Percentiles rank a stretch among this genome's conserved stretches.
Conservation (phyloP, 163 green algal species). For the Coccomyxa subellipsoidea region DNA sequence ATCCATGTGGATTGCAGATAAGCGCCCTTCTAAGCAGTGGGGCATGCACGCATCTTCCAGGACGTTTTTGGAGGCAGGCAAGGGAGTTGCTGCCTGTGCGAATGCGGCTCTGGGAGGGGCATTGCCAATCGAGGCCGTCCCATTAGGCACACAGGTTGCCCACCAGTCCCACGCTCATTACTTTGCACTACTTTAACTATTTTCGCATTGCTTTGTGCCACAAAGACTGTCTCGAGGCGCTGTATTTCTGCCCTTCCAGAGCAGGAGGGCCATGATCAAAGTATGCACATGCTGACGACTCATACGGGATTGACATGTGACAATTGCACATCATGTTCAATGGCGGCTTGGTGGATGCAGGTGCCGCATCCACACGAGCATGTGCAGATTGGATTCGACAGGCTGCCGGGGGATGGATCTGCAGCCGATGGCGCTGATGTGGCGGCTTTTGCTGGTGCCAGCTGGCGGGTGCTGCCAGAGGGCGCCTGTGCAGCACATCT, state of each 20-base stretch:
- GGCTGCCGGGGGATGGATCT: too few species aligned
- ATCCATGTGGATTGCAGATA: too few species aligned
- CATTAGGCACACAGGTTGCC: background rate
- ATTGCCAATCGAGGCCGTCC: constrained; percentile 15
- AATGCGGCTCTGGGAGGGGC: constrained; percentile 16
- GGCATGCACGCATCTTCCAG: too few species aligned
- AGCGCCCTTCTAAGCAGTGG: too few species aligned
- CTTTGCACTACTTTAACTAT: background rate
- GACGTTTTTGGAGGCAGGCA: background rate
- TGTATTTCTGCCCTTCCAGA: background rate
- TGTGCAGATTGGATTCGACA: background rate
- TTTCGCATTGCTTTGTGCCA: too few species aligned
- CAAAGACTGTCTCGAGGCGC: too few species aligned
- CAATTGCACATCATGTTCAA: too few species aligned
- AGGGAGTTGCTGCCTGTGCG: background rate
- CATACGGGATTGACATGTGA: too few species aligned
- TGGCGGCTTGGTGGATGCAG: background rate
- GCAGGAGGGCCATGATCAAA: too few species aligned
- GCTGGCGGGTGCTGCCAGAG: background rate
- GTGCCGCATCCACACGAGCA: background rate
- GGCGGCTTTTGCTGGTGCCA: background rate
- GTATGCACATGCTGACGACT: too few species aligned
- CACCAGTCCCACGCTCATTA: background rate
- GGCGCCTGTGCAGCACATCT: background rate
- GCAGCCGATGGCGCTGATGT: background rate